These are phyloP conservation scores for Aaosphaeria pasadenensis DNA, from an alignment of 2,329 filamentous ascomycete genomes.

Conservation along the genomic window DNA sequence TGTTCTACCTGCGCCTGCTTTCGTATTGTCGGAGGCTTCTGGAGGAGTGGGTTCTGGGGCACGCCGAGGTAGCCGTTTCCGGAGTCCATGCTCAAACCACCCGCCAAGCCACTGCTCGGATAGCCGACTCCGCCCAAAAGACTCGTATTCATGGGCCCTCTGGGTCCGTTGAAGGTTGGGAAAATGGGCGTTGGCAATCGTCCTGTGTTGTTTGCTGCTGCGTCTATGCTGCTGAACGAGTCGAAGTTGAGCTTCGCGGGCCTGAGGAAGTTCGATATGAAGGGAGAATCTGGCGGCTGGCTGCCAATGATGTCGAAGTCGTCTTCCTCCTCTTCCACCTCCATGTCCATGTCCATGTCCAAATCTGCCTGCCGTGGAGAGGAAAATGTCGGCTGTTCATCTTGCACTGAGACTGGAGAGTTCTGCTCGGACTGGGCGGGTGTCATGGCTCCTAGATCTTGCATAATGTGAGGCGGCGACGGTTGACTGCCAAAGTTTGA, in stretches of 20 bases:
- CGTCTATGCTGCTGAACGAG: conserved; percentile 17
- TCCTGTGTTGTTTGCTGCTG: conserved; percentile 15
- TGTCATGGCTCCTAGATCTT: conserved; percentile 27
- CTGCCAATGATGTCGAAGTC: conserved; percentile 28
- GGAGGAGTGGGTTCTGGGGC: conserved; percentile 6
- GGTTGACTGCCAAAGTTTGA: conserved; percentile 19
- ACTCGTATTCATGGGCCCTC: conserved; percentile 6
- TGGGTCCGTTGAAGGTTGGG: conserved; percentile 27
- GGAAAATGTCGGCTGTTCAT: conserved; percentile 16
- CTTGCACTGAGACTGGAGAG: conserved; percentile 23
- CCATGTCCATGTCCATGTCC: conserved; percentile 37
- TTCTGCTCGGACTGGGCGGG: conserved; percentile 27
- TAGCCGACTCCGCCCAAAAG: conserved; percentile 25
- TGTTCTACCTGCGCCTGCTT: conserved; percentile 17
- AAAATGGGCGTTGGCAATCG: conserved; percentile 42
- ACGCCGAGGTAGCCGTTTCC: conserved; percentile 7
- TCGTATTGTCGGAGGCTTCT: conserved; percentile 16
- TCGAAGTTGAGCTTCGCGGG: conserved; percentile 33
- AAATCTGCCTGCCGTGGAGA: conserved; percentile 22
- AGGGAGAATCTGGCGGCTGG: conserved; percentile 35
- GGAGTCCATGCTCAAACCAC: conserved; percentile 14
- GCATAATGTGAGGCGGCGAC: conserved; percentile 23
- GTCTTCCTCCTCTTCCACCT: conserved; percentile 18
- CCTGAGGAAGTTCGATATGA: conserved; percentile 25
- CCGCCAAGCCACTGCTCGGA: conserved; percentile 26